Evolutionary conservation across 140 eudicot genomes (phyloP).

Genomic region (Stevia rebaudiana): DNA sequence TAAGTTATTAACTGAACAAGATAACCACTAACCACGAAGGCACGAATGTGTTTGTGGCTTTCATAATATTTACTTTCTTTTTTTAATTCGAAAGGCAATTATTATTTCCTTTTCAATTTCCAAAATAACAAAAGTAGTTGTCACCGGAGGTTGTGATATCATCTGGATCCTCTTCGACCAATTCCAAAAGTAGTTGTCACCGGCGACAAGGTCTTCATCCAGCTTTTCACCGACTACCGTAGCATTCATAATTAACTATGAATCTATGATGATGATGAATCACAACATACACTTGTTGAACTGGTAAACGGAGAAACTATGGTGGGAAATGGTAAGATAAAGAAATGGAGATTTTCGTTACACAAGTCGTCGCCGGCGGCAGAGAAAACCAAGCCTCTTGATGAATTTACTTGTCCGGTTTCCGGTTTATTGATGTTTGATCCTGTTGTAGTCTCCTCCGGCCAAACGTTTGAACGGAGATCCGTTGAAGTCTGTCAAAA

Average conservation of each 20-base stretch:
- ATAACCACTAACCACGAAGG: too few species aligned
- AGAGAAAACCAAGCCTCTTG: slow-evolving; percentile 36
- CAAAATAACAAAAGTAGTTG: slow-evolving; percentile 4
- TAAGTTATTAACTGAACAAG: too few species aligned
- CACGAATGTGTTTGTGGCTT: too few species aligned
- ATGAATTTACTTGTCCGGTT: slow-evolving; percentile 71
- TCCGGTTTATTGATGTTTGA: slow-evolving; percentile 58
- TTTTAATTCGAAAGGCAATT: too few species aligned
- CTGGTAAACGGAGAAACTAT: slow-evolving; percentile 13
- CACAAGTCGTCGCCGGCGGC: slow-evolving; percentile 20
- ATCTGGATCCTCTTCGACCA: slow-evolving; percentile 9
- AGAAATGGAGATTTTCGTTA: slow-evolving; percentile 45
- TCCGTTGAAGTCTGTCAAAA: slow-evolving; percentile 48
- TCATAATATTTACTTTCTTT: too few species aligned
- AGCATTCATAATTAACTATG: background rate
- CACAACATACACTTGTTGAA: slow-evolving; percentile 11
- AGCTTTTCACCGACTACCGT: slow-evolving; percentile 1
- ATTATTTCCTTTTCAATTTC: background rate
- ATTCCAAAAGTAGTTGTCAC: slow-evolving; percentile 9
- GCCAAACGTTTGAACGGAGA: slow-evolving; percentile 67
- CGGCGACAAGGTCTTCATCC: slow-evolving; percentile 28
- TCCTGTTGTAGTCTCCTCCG: slow-evolving; percentile 77
- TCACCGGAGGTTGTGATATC: background rate
- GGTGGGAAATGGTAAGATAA: slow-evolving; percentile 38
- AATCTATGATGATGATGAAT: slow-evolving; percentile 2